These are phyloP conservation scores for Xylariales sp. DNA, from an alignment of 2,329 filamentous ascomycete species.

Conservation along the genomic window DNA sequence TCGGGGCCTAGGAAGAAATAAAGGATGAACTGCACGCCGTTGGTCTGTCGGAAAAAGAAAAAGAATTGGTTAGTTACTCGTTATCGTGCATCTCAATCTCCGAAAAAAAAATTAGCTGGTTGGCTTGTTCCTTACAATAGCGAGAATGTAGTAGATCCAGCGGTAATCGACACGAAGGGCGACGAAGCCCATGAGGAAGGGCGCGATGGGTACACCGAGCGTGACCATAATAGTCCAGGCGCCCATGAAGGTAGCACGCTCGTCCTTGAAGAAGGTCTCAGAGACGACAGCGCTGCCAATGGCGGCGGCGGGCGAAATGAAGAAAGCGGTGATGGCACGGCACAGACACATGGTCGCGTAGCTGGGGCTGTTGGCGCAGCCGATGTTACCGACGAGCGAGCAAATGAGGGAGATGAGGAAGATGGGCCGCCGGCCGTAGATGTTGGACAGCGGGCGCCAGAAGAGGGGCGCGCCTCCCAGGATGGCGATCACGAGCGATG, in stretches of 20 bases:
- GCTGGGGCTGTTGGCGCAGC: conserved; percentile 43
- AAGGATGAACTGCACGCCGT: conserved; percentile 50
- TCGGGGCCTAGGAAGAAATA: conserved; percentile 53
- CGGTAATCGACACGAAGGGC: conserved; percentile 46
- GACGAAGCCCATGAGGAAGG: conserved; percentile 38
- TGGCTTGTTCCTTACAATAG: conserved; percentile 46
- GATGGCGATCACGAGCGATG: conserved; percentile 50
- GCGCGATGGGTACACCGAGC: conserved; percentile 22
- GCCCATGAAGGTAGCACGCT: conserved; percentile 51
- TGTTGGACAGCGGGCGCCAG: conserved; percentile 51
- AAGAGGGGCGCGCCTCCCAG: conserved; percentile 49
- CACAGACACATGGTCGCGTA: conserved; percentile 47
- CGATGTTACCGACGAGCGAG: conserved; percentile 45
- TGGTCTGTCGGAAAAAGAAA: too few relatives aligned
- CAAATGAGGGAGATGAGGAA: conserved; percentile 46
- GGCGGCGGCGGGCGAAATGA: conserved; percentile 49
- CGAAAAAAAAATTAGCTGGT: conserved; percentile 7
- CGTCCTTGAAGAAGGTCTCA: conserved; percentile 53
- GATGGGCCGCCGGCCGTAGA: conserved; percentile 49
- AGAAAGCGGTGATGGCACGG: conserved; percentile 49
- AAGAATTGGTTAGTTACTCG: too few relatives aligned
- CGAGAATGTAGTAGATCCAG: conserved; percentile 56
- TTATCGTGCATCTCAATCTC: too few relatives aligned
- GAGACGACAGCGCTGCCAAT: conserved; percentile 54
- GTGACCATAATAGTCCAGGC: conserved; percentile 43